Conservation (phyloP, 208 protist species). For the Crithidia brevicula region DNA sequence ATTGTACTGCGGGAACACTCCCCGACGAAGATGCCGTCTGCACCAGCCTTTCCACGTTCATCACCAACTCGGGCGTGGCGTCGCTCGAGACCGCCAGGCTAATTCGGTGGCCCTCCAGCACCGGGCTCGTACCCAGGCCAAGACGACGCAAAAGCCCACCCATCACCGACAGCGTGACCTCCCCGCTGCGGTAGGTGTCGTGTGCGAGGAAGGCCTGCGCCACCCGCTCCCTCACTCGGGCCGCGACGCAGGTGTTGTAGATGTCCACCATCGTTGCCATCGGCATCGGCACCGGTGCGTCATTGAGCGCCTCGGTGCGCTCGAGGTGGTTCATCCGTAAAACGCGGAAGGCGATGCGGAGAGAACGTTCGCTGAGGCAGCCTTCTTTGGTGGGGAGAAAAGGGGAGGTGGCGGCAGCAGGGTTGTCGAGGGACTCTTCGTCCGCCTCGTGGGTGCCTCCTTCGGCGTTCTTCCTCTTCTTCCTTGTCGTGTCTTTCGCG, state of each 20-base stretch:
- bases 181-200: conserved; percentile 63
- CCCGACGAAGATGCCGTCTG: not conserved
- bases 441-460: conserved; percentile 3
- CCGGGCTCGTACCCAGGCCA: conserved; percentile 54
- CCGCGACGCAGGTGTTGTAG: conserved; percentile 39
- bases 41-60: conserved; percentile 28
- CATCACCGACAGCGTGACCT: conserved; percentile 55
- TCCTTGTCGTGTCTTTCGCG: conserved; percentile 2
- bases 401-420: not conserved
- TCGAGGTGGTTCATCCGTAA: conserved; percentile 47
- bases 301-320: conserved; percentile 34
- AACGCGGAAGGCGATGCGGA: conserved; percentile 46
- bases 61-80: conserved; percentile 18
- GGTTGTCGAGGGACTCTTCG: not conserved
- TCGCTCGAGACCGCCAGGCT: conserved; percentile 21
- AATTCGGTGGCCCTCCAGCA: conserved; percentile 43
- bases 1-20: not conserved
- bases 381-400: conserved; percentile 35
- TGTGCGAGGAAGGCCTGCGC: conserved; percentile 57
- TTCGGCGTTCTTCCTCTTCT: not conserved
- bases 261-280: conserved; percentile 37
- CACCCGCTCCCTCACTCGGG: conserved; percentile 46
- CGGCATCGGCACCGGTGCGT: conserved; percentile 35
- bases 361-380: conserved; percentile 49
- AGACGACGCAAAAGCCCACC: conserved; percentile 49